Evolutionary conservation across 495 filamentous ascomycete genomes (phyloP).

Genomic region (Penicillium coprophilum): DNA sequence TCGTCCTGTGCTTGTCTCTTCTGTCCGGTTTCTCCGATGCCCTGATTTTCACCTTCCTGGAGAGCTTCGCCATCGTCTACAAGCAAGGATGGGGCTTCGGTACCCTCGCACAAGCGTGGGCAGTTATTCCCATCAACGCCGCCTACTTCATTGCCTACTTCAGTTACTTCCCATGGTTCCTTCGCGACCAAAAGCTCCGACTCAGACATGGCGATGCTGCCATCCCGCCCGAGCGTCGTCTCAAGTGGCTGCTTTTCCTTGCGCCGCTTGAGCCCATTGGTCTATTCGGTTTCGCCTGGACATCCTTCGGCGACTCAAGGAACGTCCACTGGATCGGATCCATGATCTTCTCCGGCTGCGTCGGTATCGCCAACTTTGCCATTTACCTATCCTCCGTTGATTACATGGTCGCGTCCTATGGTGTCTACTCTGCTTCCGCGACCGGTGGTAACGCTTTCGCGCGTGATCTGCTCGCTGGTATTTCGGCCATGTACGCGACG

Average conservation of each 20-base stretch:
- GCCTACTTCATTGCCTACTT: slow-evolving; percentile 67
- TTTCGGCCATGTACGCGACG: slow-evolving; percentile 44
- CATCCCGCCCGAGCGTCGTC: slow-evolving; percentile 28
- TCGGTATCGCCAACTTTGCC: slow-evolving; percentile 64
- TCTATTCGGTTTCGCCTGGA: slow-evolving; percentile 66
- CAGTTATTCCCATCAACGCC: slow-evolving; percentile 58
- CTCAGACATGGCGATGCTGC: slow-evolving; percentile 38
- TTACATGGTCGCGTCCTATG: slow-evolving; percentile 77
- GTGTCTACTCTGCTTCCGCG: slow-evolving; percentile 71
- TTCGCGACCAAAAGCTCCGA: slow-evolving; percentile 42
- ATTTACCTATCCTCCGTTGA: slow-evolving; percentile 77
- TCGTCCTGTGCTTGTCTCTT: slow-evolving; percentile 66
- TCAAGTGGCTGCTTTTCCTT: slow-evolving; percentile 52
- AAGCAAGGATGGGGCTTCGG: slow-evolving; percentile 60
- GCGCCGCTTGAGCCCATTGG: slow-evolving; percentile 64
- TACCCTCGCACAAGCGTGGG: slow-evolving; percentile 52
- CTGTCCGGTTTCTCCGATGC: slow-evolving; percentile 74
- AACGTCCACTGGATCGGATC: slow-evolving; percentile 59
- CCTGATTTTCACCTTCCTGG: slow-evolving; percentile 76
- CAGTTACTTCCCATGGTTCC: slow-evolving; percentile 61
- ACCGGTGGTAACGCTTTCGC: slow-evolving; percentile 64
- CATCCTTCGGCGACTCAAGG: slow-evolving; percentile 51
- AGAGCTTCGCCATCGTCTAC: slow-evolving; percentile 64
- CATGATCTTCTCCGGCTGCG: slow-evolving; percentile 57
- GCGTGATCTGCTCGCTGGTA: slow-evolving; percentile 47